Evolutionary conservation across 768 basidiomycete genomes (phyloP), one percentile per base, ranked within the genome.

Genomic region (Lactarius quietus): DNA sequence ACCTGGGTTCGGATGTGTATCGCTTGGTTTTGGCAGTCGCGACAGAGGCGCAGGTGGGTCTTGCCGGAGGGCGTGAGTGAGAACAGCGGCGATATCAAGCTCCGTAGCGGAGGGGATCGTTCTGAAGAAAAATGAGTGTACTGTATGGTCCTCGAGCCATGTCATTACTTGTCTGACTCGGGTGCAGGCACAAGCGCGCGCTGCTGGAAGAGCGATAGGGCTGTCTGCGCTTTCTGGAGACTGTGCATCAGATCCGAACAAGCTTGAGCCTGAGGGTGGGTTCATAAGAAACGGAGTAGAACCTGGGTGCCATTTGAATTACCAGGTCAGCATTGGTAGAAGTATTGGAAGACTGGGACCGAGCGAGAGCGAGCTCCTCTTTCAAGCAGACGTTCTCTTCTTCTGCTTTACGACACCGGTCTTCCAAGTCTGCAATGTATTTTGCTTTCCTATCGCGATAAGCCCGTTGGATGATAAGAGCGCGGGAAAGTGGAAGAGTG

Each of bases 391-490:
- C 61, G 45, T 68, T 68, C 45, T 70, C 69, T 31, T 64, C 57
- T 60, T 68, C 69, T 10, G 69, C 63, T 23, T 57, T 60, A 36
- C 43, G 63, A 65, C 67, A 70, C 18, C 67, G 35, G 1, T 59
- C 67, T 57, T 70, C 69, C 4, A 70, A 52, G 26, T 68, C 67
- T 26, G 60, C 26, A 28, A 70, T 9, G 48, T 65, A 41, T 39
- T 60, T 70, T 4, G 69, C 67, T 35, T 63, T 64, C 38, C 67
- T 31, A 33, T 70, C 69, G 52, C 69, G 69, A 53, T 68, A 70
- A 6, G 67, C 63, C 26, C 69, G 54, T 41, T 70, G 69, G 17
- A 68, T 18, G 39, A 28, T 33, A 26, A 70, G 58, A 20, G 67
- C 15, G 23, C 67, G 67, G n/a, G 69, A 65, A 23, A 55, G 69